Conservation (phyloP, 2,329 filamentous ascomycete species). For the Eutypella sp. region DNA sequence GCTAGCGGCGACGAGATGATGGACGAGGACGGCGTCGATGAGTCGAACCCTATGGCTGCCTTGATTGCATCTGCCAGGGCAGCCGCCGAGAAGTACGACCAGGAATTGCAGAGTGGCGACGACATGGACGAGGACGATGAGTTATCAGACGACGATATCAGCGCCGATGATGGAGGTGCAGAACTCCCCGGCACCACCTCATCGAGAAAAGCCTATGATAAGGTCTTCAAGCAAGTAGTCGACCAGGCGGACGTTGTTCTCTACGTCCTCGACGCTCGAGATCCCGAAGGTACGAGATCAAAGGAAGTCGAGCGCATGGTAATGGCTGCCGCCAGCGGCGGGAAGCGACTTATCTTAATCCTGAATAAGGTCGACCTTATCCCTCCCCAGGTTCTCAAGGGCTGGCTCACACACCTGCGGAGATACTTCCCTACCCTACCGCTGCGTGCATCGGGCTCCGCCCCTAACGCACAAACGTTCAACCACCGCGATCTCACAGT, state of each 20-base stretch:
- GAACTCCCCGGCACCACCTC: slow-evolving; percentile 49
- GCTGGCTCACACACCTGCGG: slow-evolving; percentile 79
- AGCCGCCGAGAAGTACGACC: slow-evolving; percentile 71
- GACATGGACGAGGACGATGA: slow-evolving; percentile 54
- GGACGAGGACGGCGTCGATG: slow-evolving; percentile 56
- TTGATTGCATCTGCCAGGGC: slow-evolving; percentile 77
- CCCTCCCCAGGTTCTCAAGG: slow-evolving; percentile 73
- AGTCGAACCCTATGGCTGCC: slow-evolving; percentile 88
- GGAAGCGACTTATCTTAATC: slow-evolving; percentile 84
- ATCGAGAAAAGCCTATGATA: slow-evolving; percentile 86
- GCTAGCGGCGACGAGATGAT: slow-evolving; percentile 46
- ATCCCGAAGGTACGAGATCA: slow-evolving; percentile 85
- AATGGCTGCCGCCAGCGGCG: slow-evolving; percentile 78
- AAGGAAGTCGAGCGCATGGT: slow-evolving; percentile 86
- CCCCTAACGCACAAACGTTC: slow-evolving; percentile 83
- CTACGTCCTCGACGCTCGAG: slow-evolving; percentile 88
- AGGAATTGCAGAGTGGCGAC: slow-evolving; percentile 55
- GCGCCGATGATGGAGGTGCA: slow-evolving; percentile 43
- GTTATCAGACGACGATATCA: slow-evolving; percentile 22
- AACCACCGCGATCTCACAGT: slow-evolving; percentile 87
- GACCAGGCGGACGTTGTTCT: slow-evolving; percentile 85
- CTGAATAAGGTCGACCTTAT: slow-evolving; percentile 96
- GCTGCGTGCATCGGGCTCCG: slow-evolving; percentile 75
- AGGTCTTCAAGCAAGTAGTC: slow-evolving; percentile 90
- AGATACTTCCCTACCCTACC: slow-evolving; percentile 89